Percentiles rank a stretch among this genome's conserved stretches.
These are phyloP conservation scores for Sordariomycetes sp. DNA, from an alignment of 2,329 filamentous ascomycete genomes.

Conservation along the genomic window DNA sequence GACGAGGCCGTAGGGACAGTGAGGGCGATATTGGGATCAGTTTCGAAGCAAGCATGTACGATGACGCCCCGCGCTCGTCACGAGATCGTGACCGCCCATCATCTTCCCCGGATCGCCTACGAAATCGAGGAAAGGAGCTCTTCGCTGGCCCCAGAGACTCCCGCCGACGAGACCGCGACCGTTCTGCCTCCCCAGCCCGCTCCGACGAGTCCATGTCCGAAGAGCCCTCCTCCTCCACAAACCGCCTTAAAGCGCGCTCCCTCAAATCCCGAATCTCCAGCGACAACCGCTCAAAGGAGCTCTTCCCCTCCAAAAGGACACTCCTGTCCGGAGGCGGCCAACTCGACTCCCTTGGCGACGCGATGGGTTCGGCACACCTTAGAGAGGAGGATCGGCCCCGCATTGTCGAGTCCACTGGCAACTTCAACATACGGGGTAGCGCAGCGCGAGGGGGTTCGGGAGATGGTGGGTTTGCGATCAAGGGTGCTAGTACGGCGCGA, in stretches of 20 bases:
- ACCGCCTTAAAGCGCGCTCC: constrained; percentile 21
- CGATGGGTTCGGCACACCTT: constrained; percentile 26
- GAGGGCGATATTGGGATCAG: constrained; percentile 38
- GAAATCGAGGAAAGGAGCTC: constrained; percentile 51
- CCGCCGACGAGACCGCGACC: constrained; percentile 22
- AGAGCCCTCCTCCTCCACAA: constrained; percentile 19
- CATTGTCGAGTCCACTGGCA: constrained; percentile 44
- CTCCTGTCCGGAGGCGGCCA: constrained; percentile 15
- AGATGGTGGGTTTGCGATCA: constrained; percentile 53
- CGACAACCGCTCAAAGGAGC: constrained; percentile 24
- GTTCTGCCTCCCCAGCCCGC: constrained; percentile 43
- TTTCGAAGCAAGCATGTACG: constrained; percentile 76
- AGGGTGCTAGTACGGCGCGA: constrained; percentile 54
- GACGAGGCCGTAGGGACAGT: constrained; percentile 27
- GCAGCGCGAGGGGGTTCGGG: constrained; percentile 35
- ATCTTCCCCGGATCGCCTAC: constrained; percentile 15
- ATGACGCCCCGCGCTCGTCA: constrained; percentile 47
- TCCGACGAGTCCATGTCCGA: constrained; percentile 21
- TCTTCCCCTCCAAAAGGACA: constrained; percentile 30
- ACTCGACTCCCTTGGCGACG: constrained; percentile 27
- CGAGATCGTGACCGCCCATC: constrained; percentile 14
- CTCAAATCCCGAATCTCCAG: constrained; percentile 21
- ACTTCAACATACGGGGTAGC: constrained; percentile 52
- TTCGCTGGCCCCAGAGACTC: constrained; percentile 38
- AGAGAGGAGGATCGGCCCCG: constrained; percentile 34